These are phyloP conservation scores for Rhinocladiella similis DNA, from an alignment of 2,329 filamentous ascomycete genomes.

Conservation along the genomic window DNA sequence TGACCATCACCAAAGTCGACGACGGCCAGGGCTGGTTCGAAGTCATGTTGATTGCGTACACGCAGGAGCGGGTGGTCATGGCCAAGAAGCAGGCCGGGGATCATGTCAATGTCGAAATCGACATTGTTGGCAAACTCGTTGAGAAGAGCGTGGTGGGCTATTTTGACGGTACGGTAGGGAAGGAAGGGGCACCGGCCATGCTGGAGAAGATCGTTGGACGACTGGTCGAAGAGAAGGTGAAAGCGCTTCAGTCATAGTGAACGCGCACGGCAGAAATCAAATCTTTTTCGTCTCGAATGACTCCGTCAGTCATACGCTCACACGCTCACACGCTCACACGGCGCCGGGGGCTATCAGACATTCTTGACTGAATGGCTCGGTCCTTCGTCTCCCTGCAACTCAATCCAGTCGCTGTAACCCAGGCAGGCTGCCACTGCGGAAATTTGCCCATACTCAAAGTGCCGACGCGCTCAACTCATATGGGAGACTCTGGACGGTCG, in stretches of 20 bases:
- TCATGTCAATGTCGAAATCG: constrained; percentile 87
- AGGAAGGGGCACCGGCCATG: constrained; percentile 50
- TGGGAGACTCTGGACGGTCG: too few relatives aligned
- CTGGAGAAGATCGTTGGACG: constrained; percentile 72
- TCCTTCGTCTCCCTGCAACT: too few relatives aligned
- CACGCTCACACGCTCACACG: too few relatives aligned
- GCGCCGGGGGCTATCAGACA: too few relatives aligned
- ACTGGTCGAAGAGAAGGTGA: constrained; percentile 71
- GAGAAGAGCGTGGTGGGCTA: constrained; percentile 83
- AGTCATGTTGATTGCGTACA: constrained; percentile 97
- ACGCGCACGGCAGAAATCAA: not conserved
- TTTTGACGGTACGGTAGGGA: constrained; percentile 49
- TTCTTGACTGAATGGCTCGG: too few relatives aligned
- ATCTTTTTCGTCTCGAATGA: too few relatives aligned
- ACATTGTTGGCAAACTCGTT: constrained; percentile 69
- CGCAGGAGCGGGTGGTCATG: constrained; percentile 86
- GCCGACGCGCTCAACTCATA: too few relatives aligned
- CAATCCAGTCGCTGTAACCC: too few relatives aligned
- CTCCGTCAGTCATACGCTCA: too few relatives aligned
- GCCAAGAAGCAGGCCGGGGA: constrained; percentile 77
- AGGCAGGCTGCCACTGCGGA: too few relatives aligned
- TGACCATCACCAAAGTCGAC: constrained; percentile 86
- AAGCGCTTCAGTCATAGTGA: constrained; percentile 32
- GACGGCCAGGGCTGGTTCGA: constrained; percentile 81
- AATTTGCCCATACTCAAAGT: too few relatives aligned